Percentiles rank a stretch among this genome's conserved stretches.
phyloP scores from a whole-genome alignment of 2,329 filamentous ascomycete genomes.

The Elsinoe necatrix region DNA sequence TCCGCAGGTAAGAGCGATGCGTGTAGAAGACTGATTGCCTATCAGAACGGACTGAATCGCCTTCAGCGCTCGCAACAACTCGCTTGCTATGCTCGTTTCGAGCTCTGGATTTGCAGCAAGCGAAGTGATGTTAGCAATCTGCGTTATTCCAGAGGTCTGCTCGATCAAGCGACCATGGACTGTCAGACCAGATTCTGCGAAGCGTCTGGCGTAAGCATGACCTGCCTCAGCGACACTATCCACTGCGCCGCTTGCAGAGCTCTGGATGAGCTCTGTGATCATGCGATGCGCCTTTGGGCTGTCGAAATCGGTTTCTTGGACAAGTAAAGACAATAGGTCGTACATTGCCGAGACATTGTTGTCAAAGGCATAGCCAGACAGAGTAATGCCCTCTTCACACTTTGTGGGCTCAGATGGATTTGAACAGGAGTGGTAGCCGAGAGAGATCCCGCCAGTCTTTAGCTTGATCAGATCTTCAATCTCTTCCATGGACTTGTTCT shows the following conservation, averaged over 20 bases:
- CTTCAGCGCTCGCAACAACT: constrained; percentile 59
- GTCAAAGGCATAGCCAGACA: constrained; percentile 82
- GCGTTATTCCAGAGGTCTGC: constrained; percentile 81
- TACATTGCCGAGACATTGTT: constrained; percentile 88
- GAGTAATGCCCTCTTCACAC: constrained; percentile 71
- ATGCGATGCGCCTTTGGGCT: constrained; percentile 70
- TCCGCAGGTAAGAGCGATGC: constrained; percentile 80
- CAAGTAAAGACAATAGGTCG: constrained; percentile 67
- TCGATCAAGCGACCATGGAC: constrained; percentile 64
- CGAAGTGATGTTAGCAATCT: constrained; percentile 74
- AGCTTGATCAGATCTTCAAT: constrained; percentile 93
- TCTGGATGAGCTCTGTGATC: constrained; percentile 78
- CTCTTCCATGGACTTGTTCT: constrained; percentile 81
- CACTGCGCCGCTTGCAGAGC: constrained; percentile 78
- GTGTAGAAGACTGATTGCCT: constrained; percentile 55
- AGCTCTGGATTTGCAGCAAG: constrained; percentile 70
- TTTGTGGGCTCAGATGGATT: constrained; percentile 63
- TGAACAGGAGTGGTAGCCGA: constrained; percentile 74
- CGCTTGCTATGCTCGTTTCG: constrained; percentile 54
- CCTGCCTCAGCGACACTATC: constrained; percentile 88
- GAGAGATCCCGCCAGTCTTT: constrained; percentile 83
- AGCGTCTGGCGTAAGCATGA: constrained; percentile 75
- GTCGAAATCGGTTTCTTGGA: constrained; percentile 85
- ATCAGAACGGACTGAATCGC: constrained; percentile 73
- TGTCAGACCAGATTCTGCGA: constrained; percentile 72